These are phyloP conservation scores for Barnettozyma salicaria DNA, from an alignment of 805 yeast genomes.

Conservation along the genomic window DNA sequence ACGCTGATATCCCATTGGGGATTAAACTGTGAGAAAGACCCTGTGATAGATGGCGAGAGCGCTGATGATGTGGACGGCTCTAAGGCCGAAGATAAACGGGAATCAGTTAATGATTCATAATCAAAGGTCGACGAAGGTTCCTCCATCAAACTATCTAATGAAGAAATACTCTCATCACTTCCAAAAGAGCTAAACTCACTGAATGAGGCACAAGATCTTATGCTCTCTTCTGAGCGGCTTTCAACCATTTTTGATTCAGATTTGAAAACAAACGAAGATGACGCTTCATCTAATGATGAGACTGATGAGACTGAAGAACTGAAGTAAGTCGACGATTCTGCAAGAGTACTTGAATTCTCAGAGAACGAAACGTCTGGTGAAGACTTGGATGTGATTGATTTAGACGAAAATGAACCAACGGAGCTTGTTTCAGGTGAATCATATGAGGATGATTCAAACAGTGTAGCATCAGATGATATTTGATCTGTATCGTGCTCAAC, in stretches of 20 bases:
- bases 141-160: no score
- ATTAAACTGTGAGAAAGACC: not conserved
- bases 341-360: no score
- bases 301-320: no score
- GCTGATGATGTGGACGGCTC: not conserved
- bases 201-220: no score
- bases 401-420: not conserved
- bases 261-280: no score
- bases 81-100: not conserved
- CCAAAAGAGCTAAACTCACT: no score
- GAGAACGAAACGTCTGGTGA: no score
- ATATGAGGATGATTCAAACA: not conserved
- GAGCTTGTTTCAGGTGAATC: not conserved
- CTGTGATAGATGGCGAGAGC: constrained; percentile 1
- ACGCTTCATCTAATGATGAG: no score
- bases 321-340: no score
- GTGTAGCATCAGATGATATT: not conserved
- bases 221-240: no score
- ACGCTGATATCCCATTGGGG: constrained; percentile 6
- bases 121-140: not conserved
- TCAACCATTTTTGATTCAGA: no score
- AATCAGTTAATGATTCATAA: not conserved
- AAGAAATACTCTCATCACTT: no score
- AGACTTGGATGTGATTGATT: not conserved
- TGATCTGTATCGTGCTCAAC: not conserved